Evolutionary conservation across 148 eudicot species (phyloP), one percentile per base, ranked within the genome.

Genomic region (Rheum nobile): DNA sequence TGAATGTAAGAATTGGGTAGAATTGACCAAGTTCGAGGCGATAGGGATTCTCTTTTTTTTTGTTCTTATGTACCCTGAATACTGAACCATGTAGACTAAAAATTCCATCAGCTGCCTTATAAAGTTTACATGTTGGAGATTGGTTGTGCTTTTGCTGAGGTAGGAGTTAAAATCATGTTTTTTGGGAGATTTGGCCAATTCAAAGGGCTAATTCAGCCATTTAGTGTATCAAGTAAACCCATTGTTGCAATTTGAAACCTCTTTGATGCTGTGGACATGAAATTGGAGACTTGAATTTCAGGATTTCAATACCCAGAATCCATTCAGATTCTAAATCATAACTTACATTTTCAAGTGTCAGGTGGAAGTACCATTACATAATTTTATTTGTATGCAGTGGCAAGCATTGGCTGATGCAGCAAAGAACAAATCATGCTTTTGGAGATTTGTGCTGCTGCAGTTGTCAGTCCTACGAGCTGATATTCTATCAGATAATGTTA

Each of bases 371-470:
- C 21, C 41, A 39, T 37, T 29, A 12, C 24, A 35, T 19, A 37
- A 37, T 5, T 38, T 13, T 72, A 37, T 81, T 44, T 72, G 70
- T 75, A 77, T 48, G 57, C 85, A 95, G 99, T 95, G 99, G 99
- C 86, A 87, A 84, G 88, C 83, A 72, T 88, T 95, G 83, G 96
- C 96, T 41, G 92, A 90, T 31, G 83, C 83, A 65, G 99, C 99
- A 38, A 84, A 85, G 80, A 80, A 77, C 37, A 86, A 78, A 79
- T 90, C 91, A 48, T 90, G 99, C 79, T 90, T 88, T 83, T 95
- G 99, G 99, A 90, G 92, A 79, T 95, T 95, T 78, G 97, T 91
- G 79, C 78, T 95, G 88, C 86, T 95, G 81, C 93, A 91, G 75
- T 71, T 95, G 55, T 84, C 93, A 67, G 83, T 95, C 46, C 28